phyloP scores from a whole-genome alignment of 176 grass and related monocot genomes.

The Triticum turgidum region DNA sequence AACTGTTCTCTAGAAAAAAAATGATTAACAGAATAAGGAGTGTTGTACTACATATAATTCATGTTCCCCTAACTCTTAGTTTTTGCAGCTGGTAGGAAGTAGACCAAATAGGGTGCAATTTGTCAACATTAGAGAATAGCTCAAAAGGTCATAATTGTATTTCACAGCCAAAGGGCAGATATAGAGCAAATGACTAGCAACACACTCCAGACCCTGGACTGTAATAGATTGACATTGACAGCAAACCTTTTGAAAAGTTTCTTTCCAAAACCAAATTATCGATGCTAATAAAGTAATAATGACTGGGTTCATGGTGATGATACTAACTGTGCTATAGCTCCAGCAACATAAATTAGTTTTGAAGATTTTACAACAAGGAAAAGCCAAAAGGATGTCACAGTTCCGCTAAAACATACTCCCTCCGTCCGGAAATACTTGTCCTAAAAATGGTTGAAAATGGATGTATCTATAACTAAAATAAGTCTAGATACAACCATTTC shows the following conservation, averaged over 20 bases:
- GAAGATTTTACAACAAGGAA: conserved; percentile 6
- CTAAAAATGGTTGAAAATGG: too few relatives aligned
- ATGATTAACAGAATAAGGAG: conserved; percentile 2
- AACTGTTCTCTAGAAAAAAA: neutral
- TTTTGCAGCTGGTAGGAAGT: conserved; percentile 5
- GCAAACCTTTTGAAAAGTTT: neutral
- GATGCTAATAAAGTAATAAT: neutral
- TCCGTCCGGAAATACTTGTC: too few relatives aligned
- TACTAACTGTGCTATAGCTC: neutral
- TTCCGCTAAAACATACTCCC: neutral
- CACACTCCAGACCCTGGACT: neutral
- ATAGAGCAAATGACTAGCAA: neutral
- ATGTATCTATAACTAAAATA: too few relatives aligned
- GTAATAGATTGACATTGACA: neutral
- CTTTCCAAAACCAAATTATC: neutral
- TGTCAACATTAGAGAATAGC: neutral
- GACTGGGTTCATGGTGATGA: neutral
- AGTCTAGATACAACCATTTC: too few relatives aligned
- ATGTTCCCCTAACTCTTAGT: neutral
- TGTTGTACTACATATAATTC: neutral
- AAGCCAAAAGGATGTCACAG: neutral
- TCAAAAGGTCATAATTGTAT: neutral
- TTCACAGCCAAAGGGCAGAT: neutral
- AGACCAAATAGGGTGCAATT: conserved; percentile 1
- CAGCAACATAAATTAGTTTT: neutral